Evolutionary conservation across 495 filamentous ascomycete genomes (phyloP), one percentile per base, ranked within the genome.

Genomic region (Xylaria curta): DNA sequence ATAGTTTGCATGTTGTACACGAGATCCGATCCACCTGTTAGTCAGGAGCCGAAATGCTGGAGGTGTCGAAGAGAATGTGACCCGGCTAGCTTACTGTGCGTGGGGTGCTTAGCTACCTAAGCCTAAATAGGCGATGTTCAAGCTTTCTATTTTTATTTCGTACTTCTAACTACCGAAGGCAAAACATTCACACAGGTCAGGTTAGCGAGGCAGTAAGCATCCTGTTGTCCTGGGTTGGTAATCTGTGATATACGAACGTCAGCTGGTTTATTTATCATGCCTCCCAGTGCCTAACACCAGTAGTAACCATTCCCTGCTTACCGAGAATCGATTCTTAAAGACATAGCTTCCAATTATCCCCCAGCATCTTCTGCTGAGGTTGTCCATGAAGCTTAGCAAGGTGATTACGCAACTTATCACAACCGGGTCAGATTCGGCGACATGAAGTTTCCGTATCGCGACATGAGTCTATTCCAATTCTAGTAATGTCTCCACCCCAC

Each of bases 141-240:
- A 61, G 58, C 33, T 38, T 31, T 61, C 58, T 61, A 61, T 61
- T 61, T 38, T 38, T 40, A 61, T 60, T 24, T n/a, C n/a, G n/a
- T 33, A 26, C 49, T 53, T 56, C 21, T 28, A 58, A 28, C 26
- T 21, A 61, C 58, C 33, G 19, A 40, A 61, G 17, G 19, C 21
- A n/a, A 40, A 60, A 56, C 24, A 56, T 4, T 28, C 1, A 31
- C 28, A 10, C 36, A 36, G 12, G 54, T 59, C 12, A 24, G 13
- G 12, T 26, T 54, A 28, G 51, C 4, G 19, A 47, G 38, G 38
- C 46, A 47, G 19, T 49, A 49, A n/a, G 46, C 46, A 49, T 56
- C 36, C 36, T 28, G 2, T 5, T 28, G 28, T 56, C 26, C 51
- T 56, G 8, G 24, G 24, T 24, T 53, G 19, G 21, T 24, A 53